phyloP scores from a whole-genome alignment of 2,329 filamentous ascomycete species.

The Aspergillus spinulosporus region DNA sequence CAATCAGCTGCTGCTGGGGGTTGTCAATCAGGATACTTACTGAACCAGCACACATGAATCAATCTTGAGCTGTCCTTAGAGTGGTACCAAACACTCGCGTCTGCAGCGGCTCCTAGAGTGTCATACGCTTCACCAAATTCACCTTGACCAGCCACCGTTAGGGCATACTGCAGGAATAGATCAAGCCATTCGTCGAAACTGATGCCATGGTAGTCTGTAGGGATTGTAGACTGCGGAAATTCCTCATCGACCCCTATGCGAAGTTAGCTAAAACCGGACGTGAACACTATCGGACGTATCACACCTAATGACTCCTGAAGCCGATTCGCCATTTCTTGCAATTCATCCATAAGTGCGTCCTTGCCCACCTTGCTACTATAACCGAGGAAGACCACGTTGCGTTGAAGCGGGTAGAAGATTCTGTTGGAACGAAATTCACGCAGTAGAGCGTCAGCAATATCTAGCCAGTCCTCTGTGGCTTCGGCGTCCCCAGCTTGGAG shows the following conservation, averaged over 20 bases:
- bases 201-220: constrained; percentile 70
- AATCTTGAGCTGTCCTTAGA: constrained; percentile 66
- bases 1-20: constrained; percentile 12
- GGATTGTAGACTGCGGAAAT: constrained; percentile 38
- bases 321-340: constrained; percentile 47
- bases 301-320: constrained; percentile 46
- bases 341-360: constrained; percentile 42
- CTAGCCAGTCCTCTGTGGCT: constrained; percentile 58
- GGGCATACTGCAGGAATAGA: constrained; percentile 82
- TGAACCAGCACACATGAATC: constrained; percentile 75
- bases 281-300: neutral
- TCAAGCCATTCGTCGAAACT: constrained; percentile 84
- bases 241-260: constrained; percentile 28
- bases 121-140: constrained; percentile 73
- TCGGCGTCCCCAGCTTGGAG: constrained; percentile 53
- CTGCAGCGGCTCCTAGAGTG: constrained; percentile 72
- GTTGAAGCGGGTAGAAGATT: constrained; percentile 58
- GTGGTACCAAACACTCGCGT: constrained; percentile 80
- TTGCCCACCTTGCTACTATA: constrained; percentile 43
- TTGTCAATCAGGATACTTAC: constrained; percentile 45
- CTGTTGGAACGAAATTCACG: constrained; percentile 62
- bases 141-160: constrained; percentile 69
- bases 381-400: constrained; percentile 53
- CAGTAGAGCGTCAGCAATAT: constrained; percentile 59
- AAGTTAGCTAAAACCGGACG: constrained; percentile 18